Evolutionary conservation across 208 protist species (phyloP).

Genomic region (Acanthamoeba culbertsoni): DNA sequence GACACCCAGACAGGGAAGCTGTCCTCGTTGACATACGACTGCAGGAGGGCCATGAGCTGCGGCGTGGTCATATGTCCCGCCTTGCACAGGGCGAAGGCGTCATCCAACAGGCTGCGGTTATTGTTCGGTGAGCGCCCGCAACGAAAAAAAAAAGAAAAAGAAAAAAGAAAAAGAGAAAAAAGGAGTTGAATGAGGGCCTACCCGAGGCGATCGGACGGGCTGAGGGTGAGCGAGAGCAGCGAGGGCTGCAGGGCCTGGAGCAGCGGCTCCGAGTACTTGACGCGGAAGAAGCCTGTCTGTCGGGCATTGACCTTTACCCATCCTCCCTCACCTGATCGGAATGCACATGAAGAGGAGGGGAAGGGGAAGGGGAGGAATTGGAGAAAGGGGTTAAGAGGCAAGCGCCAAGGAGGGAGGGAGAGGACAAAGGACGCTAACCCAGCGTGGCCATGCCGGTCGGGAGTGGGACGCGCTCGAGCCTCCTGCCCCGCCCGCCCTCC

Average conservation of each 20-base stretch:
- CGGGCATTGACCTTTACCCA: slow-evolving; percentile 55
- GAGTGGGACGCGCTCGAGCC: slow-evolving; percentile 8
- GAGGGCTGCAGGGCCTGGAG: neutral
- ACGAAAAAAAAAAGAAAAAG: too few species aligned
- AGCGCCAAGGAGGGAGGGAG: neutral
- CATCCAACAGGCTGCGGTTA: neutral
- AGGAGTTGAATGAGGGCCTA: neutral
- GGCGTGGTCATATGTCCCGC: slow-evolving; percentile 27
- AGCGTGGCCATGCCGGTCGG: neutral
- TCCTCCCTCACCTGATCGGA: neutral
- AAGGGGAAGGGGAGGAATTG: neutral
- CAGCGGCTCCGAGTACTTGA: slow-evolving; percentile 6
- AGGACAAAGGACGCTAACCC: neutral
- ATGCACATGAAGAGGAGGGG: neutral
- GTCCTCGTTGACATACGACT: slow-evolving; percentile 29
- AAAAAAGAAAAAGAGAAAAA: neutral
- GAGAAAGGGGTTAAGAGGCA: neutral
- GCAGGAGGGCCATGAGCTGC: slow-evolving; percentile 7
- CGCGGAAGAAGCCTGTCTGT: slow-evolving; percentile 51
- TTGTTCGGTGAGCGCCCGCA: too few species aligned
- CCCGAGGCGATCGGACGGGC: neutral
- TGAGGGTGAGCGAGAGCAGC: neutral
- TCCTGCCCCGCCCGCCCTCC: neutral
- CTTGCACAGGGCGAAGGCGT: slow-evolving; percentile 53
- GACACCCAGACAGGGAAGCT: slow-evolving; percentile 35